A percentile compares a stretch with the other conserved stretches of the same genome.
Evolutionary conservation across 352 stramenopile genomes (phyloP).

Genomic region (Globisporangium recalcitrans): DNA sequence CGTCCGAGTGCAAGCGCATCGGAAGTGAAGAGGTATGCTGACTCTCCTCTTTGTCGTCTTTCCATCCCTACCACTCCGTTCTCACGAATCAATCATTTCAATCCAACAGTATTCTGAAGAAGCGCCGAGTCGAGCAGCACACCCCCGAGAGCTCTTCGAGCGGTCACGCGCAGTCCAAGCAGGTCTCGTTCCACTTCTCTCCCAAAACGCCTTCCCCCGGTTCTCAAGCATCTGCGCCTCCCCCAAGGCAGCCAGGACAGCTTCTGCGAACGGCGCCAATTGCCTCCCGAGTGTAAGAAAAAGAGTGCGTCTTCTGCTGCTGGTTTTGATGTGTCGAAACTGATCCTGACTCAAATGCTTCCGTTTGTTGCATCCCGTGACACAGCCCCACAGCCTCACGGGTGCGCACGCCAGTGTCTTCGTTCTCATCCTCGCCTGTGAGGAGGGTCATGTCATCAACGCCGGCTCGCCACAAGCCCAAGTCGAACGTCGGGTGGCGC

Average conservation of each 20-base stretch:
- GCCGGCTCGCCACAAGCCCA: slow-evolving; percentile 40
- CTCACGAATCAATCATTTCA: slow-evolving; percentile 14
- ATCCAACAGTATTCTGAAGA: slow-evolving; percentile 61
- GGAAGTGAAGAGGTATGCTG: slow-evolving; percentile 20
- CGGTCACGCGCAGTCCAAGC: slow-evolving; percentile 28
- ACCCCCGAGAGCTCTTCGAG: slow-evolving; percentile 1
- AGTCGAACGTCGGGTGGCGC: slow-evolving; percentile 59
- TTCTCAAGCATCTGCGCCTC: slow-evolving; percentile 10
- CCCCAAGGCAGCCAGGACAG: slow-evolving; percentile 24
- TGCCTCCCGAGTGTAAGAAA: slow-evolving; percentile 37
- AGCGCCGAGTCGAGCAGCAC: slow-evolving; percentile 27
- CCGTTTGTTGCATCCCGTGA: slow-evolving; percentile 11
- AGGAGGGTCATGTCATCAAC: slow-evolving; percentile 26
- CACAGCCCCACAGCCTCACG: slow-evolving; percentile 28
- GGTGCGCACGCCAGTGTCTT: slow-evolving; percentile 32
- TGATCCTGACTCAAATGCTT: background rate
- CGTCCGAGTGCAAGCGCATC: slow-evolving; percentile 3
- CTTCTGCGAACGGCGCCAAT: slow-evolving; percentile 23
- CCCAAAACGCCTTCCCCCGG: slow-evolving; percentile 6
- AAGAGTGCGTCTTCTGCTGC: background rate
- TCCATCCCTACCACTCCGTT: slow-evolving; percentile 2
- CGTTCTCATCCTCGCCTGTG: slow-evolving; percentile 23
- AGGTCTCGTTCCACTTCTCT: slow-evolving; percentile 61
- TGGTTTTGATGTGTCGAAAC: background rate
- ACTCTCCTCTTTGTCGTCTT: background rate